Evolutionary conservation across 2,329 filamentous ascomycete species (phyloP), one percentile per base, ranked within the genome.

Genomic region (Septoria linicola): DNA sequence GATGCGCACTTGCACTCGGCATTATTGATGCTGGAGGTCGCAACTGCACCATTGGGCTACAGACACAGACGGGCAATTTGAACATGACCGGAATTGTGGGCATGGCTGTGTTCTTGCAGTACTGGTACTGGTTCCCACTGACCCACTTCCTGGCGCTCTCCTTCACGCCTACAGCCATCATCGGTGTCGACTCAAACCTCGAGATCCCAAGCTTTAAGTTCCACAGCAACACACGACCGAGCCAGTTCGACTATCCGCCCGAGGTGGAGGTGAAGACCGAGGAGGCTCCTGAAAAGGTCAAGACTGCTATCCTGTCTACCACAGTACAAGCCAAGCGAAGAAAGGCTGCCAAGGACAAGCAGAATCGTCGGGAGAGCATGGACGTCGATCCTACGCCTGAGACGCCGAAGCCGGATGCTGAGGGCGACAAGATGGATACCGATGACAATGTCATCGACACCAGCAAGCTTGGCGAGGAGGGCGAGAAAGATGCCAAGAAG

Each of bases 61-160:
- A 99, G 72, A 99, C 93, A 1, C 93, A 96, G 73, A 96, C 92
- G 0, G 95, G 95, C 59, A 99, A 96, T 69, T 83, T 99, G 60
- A 97, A 99, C 78, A 96, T 99, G 91, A 84, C 91, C 14, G 95
- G 89, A 55, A 95, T 99, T 60, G 91, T 99, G 14, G 95, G 93
- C 61, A 96, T 96, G 84, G 92, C 90, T 21, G 88, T 99, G 47
- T 99, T 99, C 74, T 95, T 91, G 7, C 93, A 99, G 70, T 99
- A 99, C 77, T 99, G 93, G 93, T 99, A 99, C 77, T 99, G 93
- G 93, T 99, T 99, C 82, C 93, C 93, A 54, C 87, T 97, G 65
- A 95, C 93, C 23, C 93, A 99, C 73, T 99, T 99, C 82, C 72
- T 99, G 51, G 95, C 92, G 0, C 79, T 99, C 55, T 91, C 89